Percentiles rank a stretch among this genome's conserved stretches.
These are phyloP conservation scores for Cucurbita moschata DNA, from an alignment of 306 rosid genomes.

Conservation along the genomic window DNA sequence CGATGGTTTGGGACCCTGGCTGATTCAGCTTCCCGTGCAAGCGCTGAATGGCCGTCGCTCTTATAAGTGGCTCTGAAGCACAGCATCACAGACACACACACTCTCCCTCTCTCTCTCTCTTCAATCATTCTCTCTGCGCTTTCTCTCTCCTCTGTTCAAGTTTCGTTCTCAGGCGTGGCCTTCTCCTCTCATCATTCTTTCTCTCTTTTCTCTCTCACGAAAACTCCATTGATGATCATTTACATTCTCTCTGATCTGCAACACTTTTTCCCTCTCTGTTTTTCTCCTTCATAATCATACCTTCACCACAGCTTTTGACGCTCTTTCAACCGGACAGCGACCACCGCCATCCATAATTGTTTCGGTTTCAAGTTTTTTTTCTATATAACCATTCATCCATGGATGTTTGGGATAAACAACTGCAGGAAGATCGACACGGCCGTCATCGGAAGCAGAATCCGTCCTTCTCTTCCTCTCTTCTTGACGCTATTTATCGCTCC, in stretches of 20 bases:
- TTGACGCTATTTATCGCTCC: constrained; percentile 78
- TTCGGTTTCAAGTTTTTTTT: background rate
- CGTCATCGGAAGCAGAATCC: constrained; percentile 59
- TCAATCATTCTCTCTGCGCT: background rate
- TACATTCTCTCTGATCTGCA: background rate
- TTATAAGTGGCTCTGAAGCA: constrained; percentile 37
- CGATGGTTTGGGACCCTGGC: background rate
- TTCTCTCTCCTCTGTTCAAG: constrained; percentile 14
- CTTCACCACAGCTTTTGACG: constrained; percentile 13
- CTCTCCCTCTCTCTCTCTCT: background rate
- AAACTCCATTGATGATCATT: constrained; percentile 14
- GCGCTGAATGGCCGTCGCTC: constrained; percentile 4
- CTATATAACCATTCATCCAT: constrained; percentile 8
- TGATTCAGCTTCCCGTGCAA: background rate
- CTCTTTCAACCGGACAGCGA: constrained; percentile 19
- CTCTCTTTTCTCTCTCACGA: constrained; percentile 8
- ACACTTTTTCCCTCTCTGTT: constrained; percentile 18
- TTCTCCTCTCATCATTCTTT: constrained; percentile 57
- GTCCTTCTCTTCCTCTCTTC: constrained; percentile 81
- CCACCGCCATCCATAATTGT: background rate
- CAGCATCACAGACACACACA: background rate
- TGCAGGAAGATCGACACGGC: constrained; percentile 14
- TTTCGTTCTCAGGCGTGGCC: constrained; percentile 49
- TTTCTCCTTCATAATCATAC: constrained; percentile 28
- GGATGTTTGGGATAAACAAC: constrained; percentile 49